Evolutionary conservation across 768 basidiomycete species (phyloP).

Genomic region (Hebeloma cylindrosporum): DNA sequence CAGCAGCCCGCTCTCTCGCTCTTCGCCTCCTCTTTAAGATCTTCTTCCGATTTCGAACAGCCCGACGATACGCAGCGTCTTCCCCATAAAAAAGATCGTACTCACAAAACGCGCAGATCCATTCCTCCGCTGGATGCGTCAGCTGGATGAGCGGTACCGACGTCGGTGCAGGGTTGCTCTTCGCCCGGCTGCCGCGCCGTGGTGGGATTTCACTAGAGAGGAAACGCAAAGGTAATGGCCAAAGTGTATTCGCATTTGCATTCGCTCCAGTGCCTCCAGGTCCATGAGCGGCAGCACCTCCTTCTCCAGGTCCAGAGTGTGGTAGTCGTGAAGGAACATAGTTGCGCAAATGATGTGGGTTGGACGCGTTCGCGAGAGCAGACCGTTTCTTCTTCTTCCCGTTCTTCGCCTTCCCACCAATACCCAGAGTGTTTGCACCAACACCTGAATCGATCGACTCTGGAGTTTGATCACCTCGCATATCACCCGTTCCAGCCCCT

Average conservation of each 20-base stretch:
- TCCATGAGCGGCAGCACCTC: slow-evolving; percentile 16
- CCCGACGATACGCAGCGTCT: slow-evolving; percentile 60
- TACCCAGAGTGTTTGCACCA: slow-evolving; percentile 7
- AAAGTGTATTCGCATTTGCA: slow-evolving; percentile 48
- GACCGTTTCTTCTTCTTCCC: slow-evolving; percentile 94
- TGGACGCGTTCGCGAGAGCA: slow-evolving; percentile 87
- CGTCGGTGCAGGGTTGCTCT: slow-evolving; percentile 10
- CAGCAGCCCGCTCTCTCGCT: slow-evolving; percentile 70
- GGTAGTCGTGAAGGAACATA: slow-evolving; percentile 87
- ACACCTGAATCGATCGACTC: slow-evolving; percentile 38
- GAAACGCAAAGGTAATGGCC: slow-evolving; percentile 65
- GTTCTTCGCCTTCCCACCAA: slow-evolving; percentile 31
- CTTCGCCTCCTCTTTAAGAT: slow-evolving; percentile 68
- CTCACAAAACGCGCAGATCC: slow-evolving; percentile 95
- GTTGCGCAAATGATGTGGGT: slow-evolving; percentile 94
- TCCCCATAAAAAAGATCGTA: slow-evolving; percentile 91
- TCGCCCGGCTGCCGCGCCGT: slow-evolving; percentile 4
- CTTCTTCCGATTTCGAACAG: slow-evolving; percentile 73
- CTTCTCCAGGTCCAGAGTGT: slow-evolving; percentile 28
- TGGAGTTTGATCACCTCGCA: slow-evolving; percentile 33
- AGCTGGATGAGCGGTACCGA: slow-evolving; percentile 28
- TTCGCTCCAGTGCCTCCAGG: slow-evolving; percentile 19
- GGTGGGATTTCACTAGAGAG: slow-evolving; percentile 67
- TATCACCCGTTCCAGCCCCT: neutral
- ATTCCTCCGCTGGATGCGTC: slow-evolving; percentile 75